These are phyloP conservation scores for Teratosphaeria viscida DNA, from an alignment of 2,329 filamentous ascomycete species.

Conservation along the genomic window DNA sequence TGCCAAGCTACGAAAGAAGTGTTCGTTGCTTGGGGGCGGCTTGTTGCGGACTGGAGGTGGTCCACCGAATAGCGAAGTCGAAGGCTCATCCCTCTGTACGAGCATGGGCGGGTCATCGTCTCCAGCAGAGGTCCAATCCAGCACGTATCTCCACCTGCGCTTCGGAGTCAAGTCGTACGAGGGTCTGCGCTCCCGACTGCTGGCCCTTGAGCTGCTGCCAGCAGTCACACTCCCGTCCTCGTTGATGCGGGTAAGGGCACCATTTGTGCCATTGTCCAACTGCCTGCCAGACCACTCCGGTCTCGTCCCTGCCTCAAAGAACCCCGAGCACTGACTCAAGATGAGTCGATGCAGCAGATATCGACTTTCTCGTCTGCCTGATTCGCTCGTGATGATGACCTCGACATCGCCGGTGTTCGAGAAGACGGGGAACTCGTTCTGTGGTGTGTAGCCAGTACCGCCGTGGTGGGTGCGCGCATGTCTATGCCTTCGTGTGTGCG, in stretches of 20 bases:
- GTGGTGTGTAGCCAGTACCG: slow-evolving; percentile 50
- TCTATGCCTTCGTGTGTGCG: slow-evolving; percentile 51
- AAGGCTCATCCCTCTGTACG: slow-evolving; percentile 57
- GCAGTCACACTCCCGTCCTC: slow-evolving; percentile 19
- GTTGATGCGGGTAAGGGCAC: slow-evolving; percentile 14
- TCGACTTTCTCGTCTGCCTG: slow-evolving; percentile 61
- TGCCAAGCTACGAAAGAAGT: slow-evolving; percentile 80
- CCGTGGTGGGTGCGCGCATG: slow-evolving; percentile 76
- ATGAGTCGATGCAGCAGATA: slow-evolving; percentile 85
- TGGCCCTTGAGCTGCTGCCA: slow-evolving; percentile 26
- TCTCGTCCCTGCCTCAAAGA: slow-evolving; percentile 63
- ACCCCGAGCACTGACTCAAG: slow-evolving; percentile 79
- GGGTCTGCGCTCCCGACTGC: slow-evolving; percentile 27
- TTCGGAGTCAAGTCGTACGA: slow-evolving; percentile 30
- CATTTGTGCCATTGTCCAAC: slow-evolving; percentile 4
- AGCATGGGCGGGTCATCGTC: slow-evolving; percentile 77
- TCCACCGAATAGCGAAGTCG: slow-evolving; percentile 22
- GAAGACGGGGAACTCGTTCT: slow-evolving; percentile 91
- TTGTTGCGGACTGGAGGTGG: slow-evolving; percentile 51
- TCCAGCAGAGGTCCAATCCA: slow-evolving; percentile 61
- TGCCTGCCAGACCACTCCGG: slow-evolving; percentile 21
- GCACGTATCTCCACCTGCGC: slow-evolving; percentile 74
- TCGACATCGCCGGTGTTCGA: slow-evolving; percentile 86
- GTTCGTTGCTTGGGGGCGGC: slow-evolving; percentile 50
- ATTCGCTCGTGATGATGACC: slow-evolving; percentile 56